Base-by-base conservation (phyloP, 2,329 filamentous ascomycete genomes). In the Xylaria sp. region DNA sequence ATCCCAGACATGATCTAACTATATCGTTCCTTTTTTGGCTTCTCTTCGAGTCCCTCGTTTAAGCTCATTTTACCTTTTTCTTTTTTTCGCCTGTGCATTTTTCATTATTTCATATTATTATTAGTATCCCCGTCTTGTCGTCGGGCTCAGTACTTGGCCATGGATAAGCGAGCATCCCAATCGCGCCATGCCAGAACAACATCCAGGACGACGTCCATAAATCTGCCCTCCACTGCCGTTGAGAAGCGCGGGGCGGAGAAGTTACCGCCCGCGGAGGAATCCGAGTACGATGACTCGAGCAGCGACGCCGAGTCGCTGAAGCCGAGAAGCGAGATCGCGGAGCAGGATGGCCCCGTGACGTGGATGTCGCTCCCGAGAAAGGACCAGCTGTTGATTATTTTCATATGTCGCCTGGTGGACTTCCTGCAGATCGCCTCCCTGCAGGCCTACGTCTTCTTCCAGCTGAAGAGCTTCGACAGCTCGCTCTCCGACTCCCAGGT, bases 361-460 rank as follows among this genome's bases (percentile, higher is more conserved):
- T 92, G 89, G 89, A 75, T 77, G 50, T 84, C 85, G 1, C 75
- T 92, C 0, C 89, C 89, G 2, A 79, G 84, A 43, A 92, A 90
- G 69, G 79, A 83, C 55, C 88, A 92, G 68, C 78, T 92, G 6
- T 72, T 83, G 29, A 85, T 92, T 48, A 73, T 92, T 19, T 89
- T 87, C 9, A 74, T 91, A 21, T 84, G 86, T 44, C 84, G 89
- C 16, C 74, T 91, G 7, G 88, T 88, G 7, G 89, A 92, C 67
- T 90, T 89, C 42, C 72, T 92, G 37, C 88, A 89, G 4, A 83
- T 90, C 54, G 88, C 87, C 6, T 86, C 82, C 1, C 70, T 89
- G 29, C 82, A 88, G 65, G 81, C 85, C 39, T 92, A 91, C 68
- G 82, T 92, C 67, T 91, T 89, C 72, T 91, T 89, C 71, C 87